These are phyloP conservation scores for Cantharellus anzutake DNA, from an alignment of 768 basidiomycete genomes.

Conservation along the genomic window DNA sequence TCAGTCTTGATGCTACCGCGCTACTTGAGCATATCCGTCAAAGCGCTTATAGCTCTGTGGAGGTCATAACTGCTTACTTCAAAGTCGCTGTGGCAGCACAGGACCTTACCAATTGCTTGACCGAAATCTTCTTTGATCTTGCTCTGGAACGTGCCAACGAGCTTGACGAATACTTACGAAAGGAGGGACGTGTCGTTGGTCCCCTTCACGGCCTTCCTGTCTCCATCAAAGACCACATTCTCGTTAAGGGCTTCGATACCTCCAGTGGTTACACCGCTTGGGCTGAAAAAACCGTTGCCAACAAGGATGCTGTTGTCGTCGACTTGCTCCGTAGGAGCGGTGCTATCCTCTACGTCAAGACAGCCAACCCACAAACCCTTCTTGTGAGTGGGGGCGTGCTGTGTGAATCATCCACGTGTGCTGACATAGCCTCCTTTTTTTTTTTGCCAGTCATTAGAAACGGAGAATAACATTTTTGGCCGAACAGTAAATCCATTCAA, in stretches of 20 bases:
- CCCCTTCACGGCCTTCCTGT: constrained; percentile 13
- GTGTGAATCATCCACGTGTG: constrained; percentile 8
- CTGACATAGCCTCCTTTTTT: constrained; percentile 8
- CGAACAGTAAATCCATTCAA: constrained; percentile 30
- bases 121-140: constrained; percentile 35
- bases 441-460: constrained; percentile 27
- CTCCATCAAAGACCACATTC: constrained; percentile 25
- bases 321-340: constrained; percentile 27
- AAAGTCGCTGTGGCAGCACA: constrained; percentile 20
- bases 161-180: constrained; percentile 27
- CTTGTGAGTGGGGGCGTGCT: constrained; percentile 20
- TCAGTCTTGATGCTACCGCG: constrained; percentile 20
- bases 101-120: constrained; percentile 17
- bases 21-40: constrained; percentile 16
- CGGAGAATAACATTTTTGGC: constrained; percentile 31
- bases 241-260: constrained; percentile 25
- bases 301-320: constrained; percentile 12
- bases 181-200: constrained; percentile 21
- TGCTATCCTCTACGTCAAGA: constrained; percentile 28
- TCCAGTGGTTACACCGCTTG: constrained; percentile 20
- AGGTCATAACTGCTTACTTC: constrained; percentile 20
- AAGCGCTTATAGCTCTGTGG: constrained; percentile 20
- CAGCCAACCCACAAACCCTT: constrained; percentile 30
- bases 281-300: constrained; percentile 22
- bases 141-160: constrained; percentile 22